Evolutionary conservation across 305 asterid species (phyloP), one percentile per base, ranked within the genome.

Genomic region (Fraxinus xanthoxyloides): DNA sequence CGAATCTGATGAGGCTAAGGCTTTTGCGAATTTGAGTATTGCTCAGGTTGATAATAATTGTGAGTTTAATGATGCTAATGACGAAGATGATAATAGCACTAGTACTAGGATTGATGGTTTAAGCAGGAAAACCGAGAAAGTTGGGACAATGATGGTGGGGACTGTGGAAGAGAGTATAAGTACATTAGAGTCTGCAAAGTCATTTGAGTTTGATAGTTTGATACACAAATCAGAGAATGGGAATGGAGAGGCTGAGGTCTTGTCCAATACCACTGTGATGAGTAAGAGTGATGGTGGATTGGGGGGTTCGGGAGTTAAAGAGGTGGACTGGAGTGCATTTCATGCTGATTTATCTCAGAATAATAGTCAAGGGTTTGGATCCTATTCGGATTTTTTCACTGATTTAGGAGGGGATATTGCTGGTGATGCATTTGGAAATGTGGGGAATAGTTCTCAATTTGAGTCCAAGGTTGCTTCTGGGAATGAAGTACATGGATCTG

Each of bases 331-430:
- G 92, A 86, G 87, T 81, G 89, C 90, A 4, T 89, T 89, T 65
- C 51, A 76, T 80, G 61, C 91, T 24, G 76, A 80, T 78, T 77
- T 81, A 19, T 79, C 80, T 79, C 82, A 86, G 77, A 92, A 86
- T 79, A 90, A 83, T 86, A 84, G 82, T 63, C 86, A 85, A 76
- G 98, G 91, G 74, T 93, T 92, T 72, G 98, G 98, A 76, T 93
- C 98, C 15, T 92, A 87, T 83, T 89, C 97, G 0, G 95, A 95
- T 83, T 95, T 95, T 87, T 90, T 94, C 85, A 86, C 86, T 6
- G 93, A 89, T 80, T 86, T 94, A 79, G 93, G 81, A 30, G 95
- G 85, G 34, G 92, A 82, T 61, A 85, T 85, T 80, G 86, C 78
- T 2, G 91, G 84, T 69, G 93, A 86, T 84, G 90, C 88, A 36